Evolutionary conservation across 192 early-diverging fungal genomes (phyloP), one percentile per base, ranked within the genome.

Genomic region (Linnemannia exigua): DNA sequence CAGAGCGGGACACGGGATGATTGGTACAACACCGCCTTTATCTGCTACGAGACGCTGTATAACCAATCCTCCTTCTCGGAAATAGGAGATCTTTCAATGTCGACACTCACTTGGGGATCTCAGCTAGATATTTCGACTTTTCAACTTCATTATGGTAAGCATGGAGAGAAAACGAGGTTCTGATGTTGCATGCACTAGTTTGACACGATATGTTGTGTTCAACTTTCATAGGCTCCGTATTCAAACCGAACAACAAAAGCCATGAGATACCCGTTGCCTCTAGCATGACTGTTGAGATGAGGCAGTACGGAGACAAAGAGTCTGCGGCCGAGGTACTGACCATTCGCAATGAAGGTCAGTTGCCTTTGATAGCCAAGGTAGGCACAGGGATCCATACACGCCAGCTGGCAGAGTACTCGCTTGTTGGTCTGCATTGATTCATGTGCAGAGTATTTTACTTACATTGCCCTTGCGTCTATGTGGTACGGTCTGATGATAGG

Each of bases 251-350:
- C 7, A 17, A 33, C 11, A 16, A 37, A 48, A 44, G 0, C 1
- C 48, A 47, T 3, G 44, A 12, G 3, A 46, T 37, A 36, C 82
- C 77, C 3, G 73, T 79, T 0, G 77, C 66, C 1, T 85, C 82
- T 9, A 70, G 82, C 35, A 44, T 79, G 35, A 85, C 77, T 44
- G 82, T 79, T 2, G 68, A 85, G 37, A 85, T 85, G 77, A 74
- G 82, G 15, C 58, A 79, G 33, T 85, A 85, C 52, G 82, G 82
- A 48, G 82, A 85, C 31, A 85, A 79, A 15, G 82, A 79, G 4
- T 79, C 82, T 22, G 82, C 82, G 4, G 67, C 72, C 14, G 75
- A 75, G 50, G 51, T 85, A 9, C 61, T 85, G 12, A 35, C 38
- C 19, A 79, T 79, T 36, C 77, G 77, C 4, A 61, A 76, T 44